Conservation (phyloP, 2,329 filamentous ascomycete species). For the Fusarium sp. region DNA sequence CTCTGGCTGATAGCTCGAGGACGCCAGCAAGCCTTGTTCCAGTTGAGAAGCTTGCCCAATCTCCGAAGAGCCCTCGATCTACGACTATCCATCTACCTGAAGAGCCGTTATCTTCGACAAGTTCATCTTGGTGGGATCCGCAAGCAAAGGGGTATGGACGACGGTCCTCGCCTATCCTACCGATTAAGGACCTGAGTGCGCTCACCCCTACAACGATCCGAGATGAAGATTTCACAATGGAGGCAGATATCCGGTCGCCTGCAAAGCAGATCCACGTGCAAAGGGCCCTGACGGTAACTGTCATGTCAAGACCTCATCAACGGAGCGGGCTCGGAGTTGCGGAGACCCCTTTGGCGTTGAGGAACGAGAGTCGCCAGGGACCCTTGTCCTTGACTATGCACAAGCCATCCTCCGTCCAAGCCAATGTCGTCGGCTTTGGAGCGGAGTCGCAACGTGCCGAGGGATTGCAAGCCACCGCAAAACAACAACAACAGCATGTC, state of each 20-base stretch:
- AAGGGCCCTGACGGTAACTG: conserved; percentile 56
- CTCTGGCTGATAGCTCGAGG: not conserved
- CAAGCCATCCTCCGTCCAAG: conserved; percentile 51
- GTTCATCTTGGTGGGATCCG: conserved; percentile 15
- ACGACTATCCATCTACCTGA: conserved; percentile 6
- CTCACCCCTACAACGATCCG: conserved; percentile 54
- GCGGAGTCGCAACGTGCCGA: conserved; percentile 30
- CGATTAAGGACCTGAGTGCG: conserved; percentile 52
- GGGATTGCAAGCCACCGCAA: conserved; percentile 17
- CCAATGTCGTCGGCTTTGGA: conserved; percentile 24
- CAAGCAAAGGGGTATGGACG: conserved; percentile 47
- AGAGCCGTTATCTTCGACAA: conserved; percentile 18
- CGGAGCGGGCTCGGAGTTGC: conserved; percentile 36
- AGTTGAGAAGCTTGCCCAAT: conserved; percentile 18
- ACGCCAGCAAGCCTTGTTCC: conserved; percentile 18
- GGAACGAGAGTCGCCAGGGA: conserved; percentile 52
- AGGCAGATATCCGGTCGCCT: conserved; percentile 66
- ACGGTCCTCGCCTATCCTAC: conserved; percentile 65
- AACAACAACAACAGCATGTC: conserved; percentile 22
- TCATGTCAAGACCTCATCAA: conserved; percentile 32
- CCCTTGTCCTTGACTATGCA: conserved; percentile 62
- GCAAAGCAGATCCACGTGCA: conserved; percentile 60
- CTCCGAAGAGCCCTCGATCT: conserved; percentile 13
- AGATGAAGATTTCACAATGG: conserved; percentile 59
- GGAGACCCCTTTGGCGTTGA: conserved; percentile 29